Evolutionary conservation across 805 yeast species (phyloP), one percentile per base, ranked within the genome.

Genomic region (Ogataea nakhonphanomensis): DNA sequence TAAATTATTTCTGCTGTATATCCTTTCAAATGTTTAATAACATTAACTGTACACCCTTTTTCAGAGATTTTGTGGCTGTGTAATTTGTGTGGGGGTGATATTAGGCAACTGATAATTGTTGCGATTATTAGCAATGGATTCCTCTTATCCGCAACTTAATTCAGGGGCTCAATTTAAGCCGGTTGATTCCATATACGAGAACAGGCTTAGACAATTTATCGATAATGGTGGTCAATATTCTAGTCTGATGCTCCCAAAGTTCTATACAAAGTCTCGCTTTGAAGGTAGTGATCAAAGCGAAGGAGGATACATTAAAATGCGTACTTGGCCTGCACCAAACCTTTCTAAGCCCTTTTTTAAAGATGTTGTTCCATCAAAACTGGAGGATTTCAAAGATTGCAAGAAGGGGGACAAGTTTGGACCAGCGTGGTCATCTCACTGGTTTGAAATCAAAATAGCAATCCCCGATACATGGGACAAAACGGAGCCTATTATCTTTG

Each of bases 371-470:
- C 76, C 76, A 7, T 35, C 48, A 0, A 56, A 67, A 33, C 69
- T 78, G 49, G 67, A 60, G 15, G 67, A 72, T 15, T 78, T 79
- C 71, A 65, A 71, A 49, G 65, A 69, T 17, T 82, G 86, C n/a
- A 59, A 63, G 10, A 79, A 79, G 49, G 95, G 93, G 15, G 81
- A 85, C 50, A 65, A 70, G 7, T 88, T 85, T 59, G 97, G 98
- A 0, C 99, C 99, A 3, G 84, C 95, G 10, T 91, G 99, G 99
- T 82, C 91, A 43, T 84, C 98, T 1, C 95, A 88, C 49, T 91
- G 99, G 99, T 88, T 93, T 64, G 75, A 78, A 50, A 65, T 91
- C 14, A 64, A 71, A 10, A 63, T 86, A 43, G 66, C 68, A n/a
- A 67, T 91, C 5, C 95, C 96, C 0, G 50, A 67, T 11, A 59